Evolutionary conservation across 495 filamentous ascomycete species (phyloP), one percentile per base, ranked within the genome.

Genomic region (Parmelia sp.): DNA sequence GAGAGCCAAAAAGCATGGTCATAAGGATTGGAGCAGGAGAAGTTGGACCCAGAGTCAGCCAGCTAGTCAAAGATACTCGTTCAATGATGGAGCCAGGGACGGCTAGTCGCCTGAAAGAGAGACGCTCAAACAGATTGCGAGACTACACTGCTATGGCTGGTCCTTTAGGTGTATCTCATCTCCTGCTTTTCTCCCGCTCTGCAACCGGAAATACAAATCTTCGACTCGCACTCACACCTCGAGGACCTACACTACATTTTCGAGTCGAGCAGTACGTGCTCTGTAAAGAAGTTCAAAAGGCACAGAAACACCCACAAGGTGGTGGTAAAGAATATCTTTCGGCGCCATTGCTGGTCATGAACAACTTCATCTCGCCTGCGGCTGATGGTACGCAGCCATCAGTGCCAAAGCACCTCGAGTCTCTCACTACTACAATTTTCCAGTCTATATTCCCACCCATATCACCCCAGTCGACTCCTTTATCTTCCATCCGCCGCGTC

Each of bases 131-230:
- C 78, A 87, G 86, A 71, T 75, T 97, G 70, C 83, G 89, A 68
- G 94, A 99, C 77, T 99, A 95, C 74, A 89, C 90, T 27, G 88
- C 90, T 53, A 97, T 99, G 95, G 87, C 90, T 62, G 95, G 94
- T 10, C 91, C 95, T 11, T 82, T 99, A 37, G 92, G 94, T 44
- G 93, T 99, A 60, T 89, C 90, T 33, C 94, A 99, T 75, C 83
- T 99, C 42, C 81, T 99, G 66, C 86, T 99, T 33, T 97, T 99
- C 77, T 97, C 93, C 11, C 85, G 90, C 68, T 96, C 93, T 56
- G 80, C 83, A 25, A 87, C 89, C 11, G 94, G 95, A 47, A 96
- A 96, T 76, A 93, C 90, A 14, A 97, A 96, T 70, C 73, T 99
- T 76, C 86, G 95, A 49, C 82, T 99, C 37, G 90, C 91, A 15